phyloP scores from a whole-genome alignment of 73 alveolate species.

The Stentor coeruleus region DNA sequence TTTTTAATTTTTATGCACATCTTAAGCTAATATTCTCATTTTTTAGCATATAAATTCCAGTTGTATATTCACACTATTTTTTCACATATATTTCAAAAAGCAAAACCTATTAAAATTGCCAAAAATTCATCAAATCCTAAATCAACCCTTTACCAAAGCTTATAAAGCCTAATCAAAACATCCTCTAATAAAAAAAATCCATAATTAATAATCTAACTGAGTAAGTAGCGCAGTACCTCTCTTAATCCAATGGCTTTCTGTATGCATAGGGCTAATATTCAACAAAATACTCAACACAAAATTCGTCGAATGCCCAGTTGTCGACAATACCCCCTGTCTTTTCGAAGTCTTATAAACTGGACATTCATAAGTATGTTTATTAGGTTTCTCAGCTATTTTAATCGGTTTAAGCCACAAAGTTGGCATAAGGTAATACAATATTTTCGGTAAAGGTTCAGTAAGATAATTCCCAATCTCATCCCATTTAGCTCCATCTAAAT shows the following conservation, averaged over 20 bases:
- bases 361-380: constrained; percentile 53
- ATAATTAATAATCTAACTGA: constrained; percentile 79
- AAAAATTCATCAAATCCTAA: too few relatives aligned
- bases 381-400: background rate
- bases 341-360: constrained; percentile 98
- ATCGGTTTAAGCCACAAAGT: constrained; percentile 69
- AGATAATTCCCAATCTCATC: constrained; percentile 76
- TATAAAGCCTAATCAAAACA: background rate
- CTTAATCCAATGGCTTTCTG: constrained; percentile 96
- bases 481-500: constrained; percentile 99
- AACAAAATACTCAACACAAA: constrained; percentile 87
- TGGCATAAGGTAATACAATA: constrained; percentile 78
- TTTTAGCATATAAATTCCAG: too few relatives aligned
- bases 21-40: too few relatives aligned
- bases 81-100: too few relatives aligned
- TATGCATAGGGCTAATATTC: constrained; percentile 77
- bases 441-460: constrained; percentile 98
- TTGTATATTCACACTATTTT: too few relatives aligned
- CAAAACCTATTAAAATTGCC: too few relatives aligned
- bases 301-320: constrained; percentile 98
- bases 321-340: constrained; percentile 98
- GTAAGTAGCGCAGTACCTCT: constrained; percentile 99
- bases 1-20: too few relatives aligned
- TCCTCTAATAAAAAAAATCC: background rate
- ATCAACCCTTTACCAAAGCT: too few relatives aligned